A percentile compares a stretch with the other conserved stretches of the same genome.
phyloP scores from a whole-genome alignment of 345 rosid genomes.

The Nasturtium officinale region DNA sequence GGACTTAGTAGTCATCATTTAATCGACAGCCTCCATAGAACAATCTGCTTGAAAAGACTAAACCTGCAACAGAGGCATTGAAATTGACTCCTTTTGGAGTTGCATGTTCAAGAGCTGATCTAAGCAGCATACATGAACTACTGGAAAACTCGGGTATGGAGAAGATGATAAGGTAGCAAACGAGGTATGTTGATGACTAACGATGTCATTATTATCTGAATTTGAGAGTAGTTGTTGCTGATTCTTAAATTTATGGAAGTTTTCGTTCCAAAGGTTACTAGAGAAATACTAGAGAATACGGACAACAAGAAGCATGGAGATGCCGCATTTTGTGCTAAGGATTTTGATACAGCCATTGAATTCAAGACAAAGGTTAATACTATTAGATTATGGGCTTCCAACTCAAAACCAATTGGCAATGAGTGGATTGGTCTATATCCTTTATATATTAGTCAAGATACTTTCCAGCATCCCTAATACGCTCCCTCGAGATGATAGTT shows the following conservation, averaged over 20 bases:
- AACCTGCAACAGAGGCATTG: constrained; percentile 46
- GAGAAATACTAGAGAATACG: constrained; percentile 76
- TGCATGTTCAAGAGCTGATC: constrained; percentile 79
- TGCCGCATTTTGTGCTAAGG: constrained; percentile 77
- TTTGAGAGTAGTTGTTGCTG: constrained; percentile 8
- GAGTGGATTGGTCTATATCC: no score
- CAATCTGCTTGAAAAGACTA: constrained; percentile 59
- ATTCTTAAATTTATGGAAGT: constrained; percentile 40
- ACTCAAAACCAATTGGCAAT: no score
- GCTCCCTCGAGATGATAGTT: no score
- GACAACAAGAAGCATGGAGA: constrained; percentile 86
- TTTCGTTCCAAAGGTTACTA: constrained; percentile 93
- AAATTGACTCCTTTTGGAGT: constrained; percentile 74
- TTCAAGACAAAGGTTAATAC: constrained; percentile 66
- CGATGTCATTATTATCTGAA: background rate
- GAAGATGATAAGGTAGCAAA: constrained; percentile 68
- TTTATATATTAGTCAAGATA: no score
- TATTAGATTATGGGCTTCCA: no score
- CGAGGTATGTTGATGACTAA: constrained; percentile 55
- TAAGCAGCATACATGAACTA: constrained; percentile 80
- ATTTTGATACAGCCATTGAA: constrained; percentile 71
- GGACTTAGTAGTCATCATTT: background rate
- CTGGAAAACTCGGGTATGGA: constrained; percentile 78
- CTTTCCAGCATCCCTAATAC: no score
- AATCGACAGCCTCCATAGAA: constrained; percentile 59